Percentiles rank a stretch among this genome's conserved stretches.
phyloP scores from a whole-genome alignment of 2,329 filamentous ascomycete species.

The Stagonosporopsis cucurbitacearum region DNA sequence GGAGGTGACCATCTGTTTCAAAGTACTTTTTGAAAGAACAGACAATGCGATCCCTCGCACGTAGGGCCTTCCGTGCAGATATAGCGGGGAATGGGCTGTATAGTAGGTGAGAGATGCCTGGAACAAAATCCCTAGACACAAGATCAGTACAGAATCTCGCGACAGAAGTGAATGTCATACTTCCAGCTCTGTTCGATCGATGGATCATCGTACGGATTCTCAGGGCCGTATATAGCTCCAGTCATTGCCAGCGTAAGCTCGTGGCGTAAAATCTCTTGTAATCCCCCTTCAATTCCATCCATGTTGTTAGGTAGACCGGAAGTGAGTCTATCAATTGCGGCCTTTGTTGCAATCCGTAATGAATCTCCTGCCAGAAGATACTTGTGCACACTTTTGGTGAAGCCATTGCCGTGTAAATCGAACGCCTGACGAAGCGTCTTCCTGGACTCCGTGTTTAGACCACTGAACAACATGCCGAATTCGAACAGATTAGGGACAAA shows the following conservation, averaged over 20 bases:
- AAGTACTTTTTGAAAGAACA: conserved; percentile 51
- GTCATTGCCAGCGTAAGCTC: conserved; percentile 49
- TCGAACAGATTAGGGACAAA: conserved; percentile 49
- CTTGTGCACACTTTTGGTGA: conserved; percentile 46
- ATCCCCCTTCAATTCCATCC: conserved; percentile 7
- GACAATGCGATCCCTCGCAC: conserved; percentile 45
- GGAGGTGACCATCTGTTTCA: conserved; percentile 45
- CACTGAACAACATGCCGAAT: conserved; percentile 41
- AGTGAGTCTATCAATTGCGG: conserved; percentile 43
- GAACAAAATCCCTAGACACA: conserved; percentile 27
- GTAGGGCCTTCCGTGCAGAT: conserved; percentile 43
- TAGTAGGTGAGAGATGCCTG: conserved; percentile 33
- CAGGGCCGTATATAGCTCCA: conserved; percentile 51
- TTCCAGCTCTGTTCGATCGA: conserved; percentile 46
- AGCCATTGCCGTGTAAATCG: conserved; percentile 48
- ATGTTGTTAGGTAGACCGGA: conserved; percentile 25
- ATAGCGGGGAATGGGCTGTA: conserved; percentile 33
- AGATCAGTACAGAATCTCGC: background rate
- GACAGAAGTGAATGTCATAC: conserved; percentile 29
- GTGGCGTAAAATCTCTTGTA: conserved; percentile 37
- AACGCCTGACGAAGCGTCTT: conserved; percentile 21
- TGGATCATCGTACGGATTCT: conserved; percentile 51
- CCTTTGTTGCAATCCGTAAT: conserved; percentile 47
- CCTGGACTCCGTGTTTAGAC: conserved; percentile 29
- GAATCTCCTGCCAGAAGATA: conserved; percentile 43